These are phyloP conservation scores for Colletotrichum liaoningense DNA, from an alignment of 2,329 filamentous ascomycete species.

Conservation along the genomic window DNA sequence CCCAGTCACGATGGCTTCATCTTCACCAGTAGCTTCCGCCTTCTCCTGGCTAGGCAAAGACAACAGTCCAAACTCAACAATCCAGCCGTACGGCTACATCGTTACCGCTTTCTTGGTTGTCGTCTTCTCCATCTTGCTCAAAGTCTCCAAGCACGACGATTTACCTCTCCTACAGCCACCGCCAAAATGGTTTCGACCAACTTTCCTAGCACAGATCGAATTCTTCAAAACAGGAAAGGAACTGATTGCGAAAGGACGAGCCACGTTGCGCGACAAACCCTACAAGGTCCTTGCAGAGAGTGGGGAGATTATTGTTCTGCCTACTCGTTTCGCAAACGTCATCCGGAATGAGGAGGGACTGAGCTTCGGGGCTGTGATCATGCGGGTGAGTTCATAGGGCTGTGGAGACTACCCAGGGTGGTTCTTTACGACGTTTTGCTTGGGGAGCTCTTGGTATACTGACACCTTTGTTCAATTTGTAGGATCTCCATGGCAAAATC, in stretches of 20 bases:
- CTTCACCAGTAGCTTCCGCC: background rate
- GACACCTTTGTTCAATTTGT: background rate
- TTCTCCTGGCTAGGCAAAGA: background rate
- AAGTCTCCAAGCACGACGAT: background rate
- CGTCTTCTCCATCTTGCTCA: background rate
- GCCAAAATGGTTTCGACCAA: background rate
- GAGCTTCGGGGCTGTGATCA: background rate
- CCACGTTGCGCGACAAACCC: background rate
- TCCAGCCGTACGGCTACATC: background rate
- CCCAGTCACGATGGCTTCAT: background rate
- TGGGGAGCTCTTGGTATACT: no score
- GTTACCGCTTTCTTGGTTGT: background rate
- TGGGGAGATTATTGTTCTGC: background rate
- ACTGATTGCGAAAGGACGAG: background rate
- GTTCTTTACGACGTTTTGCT: no score
- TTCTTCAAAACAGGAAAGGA: background rate
- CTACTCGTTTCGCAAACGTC: background rate
- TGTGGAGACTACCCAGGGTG: no score
- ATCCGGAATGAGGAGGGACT: background rate
- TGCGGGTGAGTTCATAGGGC: background rate
- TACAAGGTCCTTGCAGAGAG: background rate
- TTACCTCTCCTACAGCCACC: background rate
- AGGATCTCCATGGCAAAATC: background rate
- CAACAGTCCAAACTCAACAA: background rate
- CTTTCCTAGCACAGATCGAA: background rate